A percentile compares a stretch with the other conserved stretches of the same genome.
These are phyloP conservation scores for Mortierella antarctica DNA, from an alignment of 192 early-diverging fungal genomes.

Conservation along the genomic window DNA sequence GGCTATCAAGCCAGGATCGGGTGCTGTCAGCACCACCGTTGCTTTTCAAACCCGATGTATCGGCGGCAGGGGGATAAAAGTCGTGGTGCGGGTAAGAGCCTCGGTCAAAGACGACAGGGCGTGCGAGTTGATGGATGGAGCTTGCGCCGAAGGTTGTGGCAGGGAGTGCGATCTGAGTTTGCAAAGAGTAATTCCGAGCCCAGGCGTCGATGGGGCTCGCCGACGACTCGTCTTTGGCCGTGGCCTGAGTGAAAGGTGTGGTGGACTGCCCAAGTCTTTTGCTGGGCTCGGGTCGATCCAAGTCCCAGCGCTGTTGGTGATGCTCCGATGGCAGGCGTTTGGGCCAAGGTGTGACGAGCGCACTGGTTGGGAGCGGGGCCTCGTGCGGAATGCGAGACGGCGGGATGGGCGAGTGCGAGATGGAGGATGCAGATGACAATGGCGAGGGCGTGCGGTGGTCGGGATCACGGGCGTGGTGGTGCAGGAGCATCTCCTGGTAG, in stretches of 20 bases:
- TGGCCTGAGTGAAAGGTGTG: too few relatives aligned
- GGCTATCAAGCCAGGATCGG: too few relatives aligned
- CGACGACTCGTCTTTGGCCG: too few relatives aligned
- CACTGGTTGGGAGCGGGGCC: background rate
- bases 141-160: background rate
- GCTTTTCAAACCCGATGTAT: too few relatives aligned
- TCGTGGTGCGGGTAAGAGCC: conserved; percentile 7
- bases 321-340: too few relatives aligned
- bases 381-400: background rate
- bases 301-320: too few relatives aligned
- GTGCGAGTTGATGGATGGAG: conserved; percentile 5
- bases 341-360: too few relatives aligned
- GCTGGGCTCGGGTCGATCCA: too few relatives aligned
- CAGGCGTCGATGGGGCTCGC: background rate
- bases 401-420: background rate
- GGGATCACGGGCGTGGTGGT: background rate
- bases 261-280: too few relatives aligned
- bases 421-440: too few relatives aligned
- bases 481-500: background rate
- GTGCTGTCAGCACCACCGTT: too few relatives aligned
- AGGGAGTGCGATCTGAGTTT: background rate
- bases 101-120: conserved; percentile 24
- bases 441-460: too few relatives aligned
- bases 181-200: conserved; percentile 7
- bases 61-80: background rate